Evolutionary conservation across 2,329 filamentous ascomycete genomes (phyloP), one percentile per base, ranked within the genome.

Genomic region (Xylariales sp.): DNA sequence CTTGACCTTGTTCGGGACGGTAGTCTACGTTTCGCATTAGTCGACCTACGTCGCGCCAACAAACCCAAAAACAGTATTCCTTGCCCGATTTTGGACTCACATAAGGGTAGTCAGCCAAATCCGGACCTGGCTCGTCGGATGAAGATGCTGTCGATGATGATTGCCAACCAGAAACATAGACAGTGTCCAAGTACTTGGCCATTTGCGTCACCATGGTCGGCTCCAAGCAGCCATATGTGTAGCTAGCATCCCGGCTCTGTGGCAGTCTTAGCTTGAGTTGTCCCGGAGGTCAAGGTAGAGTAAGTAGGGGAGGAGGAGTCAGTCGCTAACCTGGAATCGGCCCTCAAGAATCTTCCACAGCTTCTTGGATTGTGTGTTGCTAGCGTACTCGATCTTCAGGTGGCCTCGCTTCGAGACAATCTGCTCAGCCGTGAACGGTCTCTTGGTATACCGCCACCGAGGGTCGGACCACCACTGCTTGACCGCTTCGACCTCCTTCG

Each of bases 91-190:
- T 34, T 29, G 24, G 36, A 65, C 80, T 66, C 56, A 88, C 84
- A 65, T 90, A 90, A 44, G 93, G 91, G 67, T 98, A 98, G 64
- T 98, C 93, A 48, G 93, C 93, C 65, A 98, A 78, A 82, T 98
- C 93, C 33, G 93, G 93, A 27, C 91, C 93, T 18, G 93, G 93
- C 71, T 98, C 93, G 55, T 98, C 89, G 6, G 90, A 91, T 2
- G 89, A 79, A 3, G 91, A 96, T 34, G 93, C 93, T 6, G 93
- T 98, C 17, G 90, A 96, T 2, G 91, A 97, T 48, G 88, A 95
- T 68, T 98, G 93, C 93, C 93, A 98, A 48, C 93, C 93, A 38
- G 93, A 97, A 45, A 98, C 93, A 63, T 98, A 98, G 61, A 98
- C 88, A 23, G 93, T 98, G 60, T 98, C 93, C 45, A 98, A 76